Evolutionary conservation across 2,329 filamentous ascomycete genomes (phyloP), one percentile per base, ranked within the genome.

Genomic region (Bipolaris zeicola): DNA sequence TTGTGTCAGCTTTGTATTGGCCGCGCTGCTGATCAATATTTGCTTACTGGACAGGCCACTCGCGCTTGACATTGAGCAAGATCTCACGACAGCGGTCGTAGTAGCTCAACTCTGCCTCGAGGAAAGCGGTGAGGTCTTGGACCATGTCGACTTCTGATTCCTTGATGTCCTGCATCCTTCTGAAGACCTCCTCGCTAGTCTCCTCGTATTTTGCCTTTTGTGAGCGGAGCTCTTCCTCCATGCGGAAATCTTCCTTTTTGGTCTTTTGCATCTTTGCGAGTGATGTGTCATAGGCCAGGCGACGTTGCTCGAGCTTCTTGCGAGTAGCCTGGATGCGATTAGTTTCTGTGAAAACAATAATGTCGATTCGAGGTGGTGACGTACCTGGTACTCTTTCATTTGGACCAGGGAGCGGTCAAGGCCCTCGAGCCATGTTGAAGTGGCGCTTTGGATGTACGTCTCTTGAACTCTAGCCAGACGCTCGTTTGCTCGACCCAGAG

Each of bases 141-240:
- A 96, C 85, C 69, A 88, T 92, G 62, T 98, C 94, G 41, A 82
- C 83, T 77, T 98, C 94, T 20, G 91, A 86, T 69, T 97, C 93
- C 79, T 95, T 94, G 79, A 98, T 96, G 71, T 98, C 94, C 77
- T 96, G 87, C 95, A 98, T 98, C 52, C 94, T 86, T 57, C 94
- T 87, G 67, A 89, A 85, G 52, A 98, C 93, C 69, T 98, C 94
- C 71, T 98, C 94, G 71, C 86, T 95, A 14, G 91, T 89, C 79
- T 98, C 95, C 73, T 98, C 95, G 72, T 96, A 98, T 78, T 98
- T 98, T 68, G 91, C 90, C 76, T 96, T 96, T 75, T 95, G 91
- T 26, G 87, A 85, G 53, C 94, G 89, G 51, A 96, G 85, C 77
- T 98, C 94, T 73, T 98, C 94, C 76, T 98, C 95, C 53, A 95